Evolutionary conservation across 768 basidiomycete genomes (phyloP).

Genomic region (Leccinum ochraceum): DNA sequence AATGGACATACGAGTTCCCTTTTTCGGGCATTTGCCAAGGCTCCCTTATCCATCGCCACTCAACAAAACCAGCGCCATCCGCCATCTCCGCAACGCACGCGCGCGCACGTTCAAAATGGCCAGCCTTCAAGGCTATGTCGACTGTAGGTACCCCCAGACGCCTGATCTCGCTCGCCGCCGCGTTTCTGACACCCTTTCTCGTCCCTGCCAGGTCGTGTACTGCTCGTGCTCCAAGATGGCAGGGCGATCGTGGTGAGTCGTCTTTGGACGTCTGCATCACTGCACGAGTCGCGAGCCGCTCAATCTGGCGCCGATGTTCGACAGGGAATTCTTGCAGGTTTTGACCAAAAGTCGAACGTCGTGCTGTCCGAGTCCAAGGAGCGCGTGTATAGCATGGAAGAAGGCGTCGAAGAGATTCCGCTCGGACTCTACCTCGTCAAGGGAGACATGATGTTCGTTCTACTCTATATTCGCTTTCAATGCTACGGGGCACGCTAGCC

Average conservation of each 20-base stretch:
- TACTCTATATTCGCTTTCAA: neutral
- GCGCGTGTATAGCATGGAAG: constrained; percentile 87
- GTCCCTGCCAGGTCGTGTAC: neutral
- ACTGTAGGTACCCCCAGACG: constrained; percentile 53
- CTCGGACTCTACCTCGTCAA: constrained; percentile 96
- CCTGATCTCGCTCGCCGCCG: neutral
- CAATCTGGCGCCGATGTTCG: neutral
- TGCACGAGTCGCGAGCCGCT: neutral
- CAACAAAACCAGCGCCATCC: constrained; percentile 1
- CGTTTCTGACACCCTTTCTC: neutral
- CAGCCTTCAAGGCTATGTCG: constrained; percentile 89
- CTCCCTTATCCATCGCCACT: neutral
- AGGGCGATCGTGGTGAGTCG: constrained; percentile 84
- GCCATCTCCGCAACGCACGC: constrained; percentile 12
- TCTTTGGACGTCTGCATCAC: neutral
- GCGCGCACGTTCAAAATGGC: constrained; percentile 23
- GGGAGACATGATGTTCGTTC: constrained; percentile 94
- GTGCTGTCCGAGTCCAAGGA: constrained; percentile 94
- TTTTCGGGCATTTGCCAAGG: neutral
- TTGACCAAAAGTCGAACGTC: constrained; percentile 94
- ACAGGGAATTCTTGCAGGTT: constrained; percentile 89
- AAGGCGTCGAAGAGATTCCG: constrained; percentile 92
- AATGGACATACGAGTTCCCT: neutral
- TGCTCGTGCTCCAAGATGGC: constrained; percentile 69
- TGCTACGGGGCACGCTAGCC: neutral